Evolutionary conservation across 306 rosid species (phyloP), one percentile per base, ranked within the genome.

Genomic region (Cucumis hystrix): DNA sequence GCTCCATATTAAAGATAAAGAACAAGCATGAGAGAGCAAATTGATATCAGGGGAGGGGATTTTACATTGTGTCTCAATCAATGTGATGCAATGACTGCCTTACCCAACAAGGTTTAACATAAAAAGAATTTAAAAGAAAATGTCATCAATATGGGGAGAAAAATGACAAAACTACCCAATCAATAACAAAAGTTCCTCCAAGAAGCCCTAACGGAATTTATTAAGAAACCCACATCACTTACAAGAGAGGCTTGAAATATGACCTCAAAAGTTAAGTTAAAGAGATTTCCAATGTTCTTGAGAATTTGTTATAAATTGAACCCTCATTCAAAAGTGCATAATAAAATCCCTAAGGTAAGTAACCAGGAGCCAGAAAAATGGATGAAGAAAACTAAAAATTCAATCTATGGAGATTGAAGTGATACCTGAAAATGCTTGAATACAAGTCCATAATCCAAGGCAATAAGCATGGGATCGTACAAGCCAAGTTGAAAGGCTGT

Each of bases 351-450:
- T 5, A 9, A 51, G 0, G 61, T 6, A 30, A 25, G 13, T 6
- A 30, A 25, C 7, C 17, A 23, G 52, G 55, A 68, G 30, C 47
- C 17, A 20, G 8, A 15, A 18, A 18, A 28, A 65, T 64, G 47
- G 17, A 7, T 16, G n/a, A 63, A 13, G 6, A 64, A 40, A 66
- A 8, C 1, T 2, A 41, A 43, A 1, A 67, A 66, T n/a, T 40
- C 7, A 10, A 45, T 17, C 65, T 20, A 39, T 9, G 72, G 51
- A 66, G n/a, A 69, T 45, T 20, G 51, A 86, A 41, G 60, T 61
- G 4, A 30, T 80, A 96, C 99, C 99, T 92, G 98, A 75, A 91
- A 91, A 69, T 59, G 82, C 43, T 70, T 76, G 86, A 96, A 80
- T 10, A 87, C 88, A 4, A 6, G 57, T 3, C 58, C 70, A n/a